Base-by-base conservation (phyloP, 2,329 filamentous ascomycete species). In the Neopestalotiopsis clavispora region DNA sequence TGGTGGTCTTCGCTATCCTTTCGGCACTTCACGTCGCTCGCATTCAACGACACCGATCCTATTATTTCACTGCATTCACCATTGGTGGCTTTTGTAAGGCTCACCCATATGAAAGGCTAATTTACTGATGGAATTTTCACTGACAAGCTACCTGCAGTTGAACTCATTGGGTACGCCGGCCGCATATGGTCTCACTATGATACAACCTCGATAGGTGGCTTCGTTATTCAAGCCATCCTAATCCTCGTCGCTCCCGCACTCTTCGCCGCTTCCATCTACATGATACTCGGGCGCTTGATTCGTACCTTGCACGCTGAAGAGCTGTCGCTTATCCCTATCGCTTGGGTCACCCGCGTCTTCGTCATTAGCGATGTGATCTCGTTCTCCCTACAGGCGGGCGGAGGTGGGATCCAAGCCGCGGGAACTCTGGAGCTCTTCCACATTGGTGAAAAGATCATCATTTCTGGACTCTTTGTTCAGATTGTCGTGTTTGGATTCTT, bases 391-490 rank as follows among this genome's bases (percentile, higher is more conserved):
- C 84, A 86, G 71, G 76, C 76, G 17, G 78, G 75, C 17, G 81
- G 80, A 10, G 78, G 74, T 9, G 76, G 74, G 0, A 71, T 80
- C 28, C 72, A 78, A 68, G 72, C 77, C 1, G 68, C 72, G 4
- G 75, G 77, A 0, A 74, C 75, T 0, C 70, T 76, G 63, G 69
- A 67, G 67, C 71, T 61, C 40, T 77, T 69, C 28, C 72, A 81
- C 17, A 71, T 75, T 2, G 83, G 82, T 23, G 75, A 83, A 68
- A 78, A 81, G 10, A 75, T 87, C 56, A 82, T 88, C 12, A 75
- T 88, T 23, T 81, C 71, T 3, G 86, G 86, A 9, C 75, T 89
- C 4, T 75, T 83, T n/a, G 73, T 87, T 7, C 86, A 89, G 71
- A 79, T 89, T 12, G 45, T 84, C 14, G 81, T 85, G 65, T 87